phyloP scores from a whole-genome alignment of 805 yeast species.

The Ogataea ramenticola region DNA sequence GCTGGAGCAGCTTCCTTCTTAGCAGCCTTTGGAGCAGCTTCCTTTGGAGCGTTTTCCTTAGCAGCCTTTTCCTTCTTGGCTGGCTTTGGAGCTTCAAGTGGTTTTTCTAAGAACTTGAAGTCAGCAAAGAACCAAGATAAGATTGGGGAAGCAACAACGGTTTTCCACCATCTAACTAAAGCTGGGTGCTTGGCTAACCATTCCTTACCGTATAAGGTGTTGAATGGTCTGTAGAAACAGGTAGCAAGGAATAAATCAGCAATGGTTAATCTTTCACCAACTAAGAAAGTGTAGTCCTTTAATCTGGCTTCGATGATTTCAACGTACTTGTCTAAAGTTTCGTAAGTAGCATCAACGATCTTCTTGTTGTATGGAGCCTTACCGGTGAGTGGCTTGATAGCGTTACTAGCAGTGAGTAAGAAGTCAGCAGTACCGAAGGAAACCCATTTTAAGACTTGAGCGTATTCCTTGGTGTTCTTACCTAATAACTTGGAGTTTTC shows the following conservation, averaged over 20 bases:
- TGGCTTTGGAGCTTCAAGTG: constrained; percentile 57
- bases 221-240: constrained; percentile 30
- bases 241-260: constrained; percentile 30
- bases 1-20: constrained; percentile 24
- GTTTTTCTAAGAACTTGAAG: constrained; percentile 50
- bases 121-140: constrained; percentile 36
- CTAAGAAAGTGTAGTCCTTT: constrained; percentile 28
- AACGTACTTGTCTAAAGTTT: not conserved
- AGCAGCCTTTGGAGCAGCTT: constrained; percentile 28
- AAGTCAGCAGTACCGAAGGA: constrained; percentile 70
- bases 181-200: constrained; percentile 37
- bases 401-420: constrained; percentile 36
- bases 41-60: constrained; percentile 24
- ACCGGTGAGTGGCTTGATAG: constrained; percentile 60
- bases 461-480: constrained; percentile 54
- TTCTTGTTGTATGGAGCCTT: constrained; percentile 72
- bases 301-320: constrained; percentile 23
- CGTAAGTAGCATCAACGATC: constrained; percentile 23
- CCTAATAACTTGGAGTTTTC: constrained; percentile 44
- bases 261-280: constrained; percentile 28
- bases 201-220: constrained; percentile 32
- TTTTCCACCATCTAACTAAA: constrained; percentile 36
- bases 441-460: constrained; percentile 66
- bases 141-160: constrained; percentile 27
- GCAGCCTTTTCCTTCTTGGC: constrained; percentile 57